These are phyloP conservation scores for Aspergillus saccharolyticus DNA, from an alignment of 495 filamentous ascomycete species.

Conservation along the genomic window DNA sequence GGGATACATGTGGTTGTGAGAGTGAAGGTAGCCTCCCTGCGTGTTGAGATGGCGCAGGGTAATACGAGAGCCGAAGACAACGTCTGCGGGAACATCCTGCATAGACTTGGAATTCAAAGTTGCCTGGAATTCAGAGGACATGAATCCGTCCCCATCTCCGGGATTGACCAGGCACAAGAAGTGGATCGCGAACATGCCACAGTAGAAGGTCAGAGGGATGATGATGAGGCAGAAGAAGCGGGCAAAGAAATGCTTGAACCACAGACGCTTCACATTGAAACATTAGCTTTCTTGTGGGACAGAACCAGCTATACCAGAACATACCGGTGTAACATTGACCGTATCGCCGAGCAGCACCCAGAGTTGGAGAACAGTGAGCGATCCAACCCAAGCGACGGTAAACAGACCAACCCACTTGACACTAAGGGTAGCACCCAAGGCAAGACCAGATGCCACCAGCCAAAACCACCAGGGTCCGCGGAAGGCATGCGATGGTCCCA, in stretches of 20 bases:
- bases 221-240: constrained; percentile 88
- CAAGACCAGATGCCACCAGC: constrained; percentile 80
- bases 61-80: constrained; percentile 81
- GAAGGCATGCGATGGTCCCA: constrained; percentile 83
- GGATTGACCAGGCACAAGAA: constrained; percentile 90
- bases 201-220: constrained; percentile 85
- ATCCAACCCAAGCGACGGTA: constrained; percentile 97
- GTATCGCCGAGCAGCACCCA: constrained; percentile 91
- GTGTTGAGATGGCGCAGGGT: constrained; percentile 90
- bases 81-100: constrained; percentile 89
- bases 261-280: constrained; percentile 54
- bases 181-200: constrained; percentile 93
- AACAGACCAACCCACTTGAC: constrained; percentile 99
- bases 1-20: constrained; percentile 95
- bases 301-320: constrained; percentile 11
- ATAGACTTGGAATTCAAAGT: constrained; percentile 94
- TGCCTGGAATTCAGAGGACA: constrained; percentile 98
- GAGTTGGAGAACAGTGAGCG: constrained; percentile 82
- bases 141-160: constrained; percentile 96
- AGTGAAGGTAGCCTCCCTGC: constrained; percentile 95
- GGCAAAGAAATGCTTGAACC: constrained; percentile 93
- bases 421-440: constrained; percentile 85
- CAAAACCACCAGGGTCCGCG: constrained; percentile 94
- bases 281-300: constrained; percentile 10
- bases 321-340: constrained; percentile 71